Percentiles rank a stretch among this genome's conserved stretches.
These are phyloP conservation scores for Cenchrus americanus DNA, from an alignment of 176 grass and related monocot genomes.

Conservation along the genomic window DNA sequence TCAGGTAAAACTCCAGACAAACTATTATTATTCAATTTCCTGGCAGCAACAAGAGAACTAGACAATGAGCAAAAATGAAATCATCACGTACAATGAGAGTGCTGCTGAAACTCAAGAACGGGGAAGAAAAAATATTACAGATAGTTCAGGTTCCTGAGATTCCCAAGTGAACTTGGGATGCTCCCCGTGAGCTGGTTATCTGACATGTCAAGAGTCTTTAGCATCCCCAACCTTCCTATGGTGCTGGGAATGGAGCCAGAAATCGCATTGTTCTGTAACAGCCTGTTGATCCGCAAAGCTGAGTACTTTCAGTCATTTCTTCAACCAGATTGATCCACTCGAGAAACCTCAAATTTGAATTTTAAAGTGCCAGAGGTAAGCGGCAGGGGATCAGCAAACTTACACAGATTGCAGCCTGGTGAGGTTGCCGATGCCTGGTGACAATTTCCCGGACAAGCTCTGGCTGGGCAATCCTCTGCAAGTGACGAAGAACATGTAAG, in stretches of 20 bases:
- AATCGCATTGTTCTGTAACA: constrained; percentile 90
- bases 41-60: constrained; percentile 35
- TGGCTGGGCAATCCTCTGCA: constrained; percentile 88
- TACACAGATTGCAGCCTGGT: constrained; percentile 92
- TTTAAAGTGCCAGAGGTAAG: constrained; percentile 5
- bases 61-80: constrained; percentile 9
- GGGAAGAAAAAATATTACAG: constrained; percentile 54
- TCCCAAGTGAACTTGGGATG: constrained; percentile 77
- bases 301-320: neutral
- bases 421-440: constrained; percentile 84
- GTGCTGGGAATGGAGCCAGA: constrained; percentile 70
- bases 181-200: constrained; percentile 78
- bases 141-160: constrained; percentile 85
- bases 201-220: constrained; percentile 89
- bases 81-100: neutral
- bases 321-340: neutral
- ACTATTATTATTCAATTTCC: constrained; percentile 95
- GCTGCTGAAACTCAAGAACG: neutral
- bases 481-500: neutral
- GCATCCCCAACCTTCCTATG: constrained; percentile 78
- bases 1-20: constrained; percentile 82
- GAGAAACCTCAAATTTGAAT: constrained; percentile 9
- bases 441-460: constrained; percentile 78
- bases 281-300: constrained; percentile 49
- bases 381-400: constrained; percentile 4